A percentile compares a stretch with the other conserved stretches of the same genome.
These are phyloP conservation scores for Aquanectria penicillioides DNA, from an alignment of 2,329 filamentous ascomycete species.

Conservation along the genomic window DNA sequence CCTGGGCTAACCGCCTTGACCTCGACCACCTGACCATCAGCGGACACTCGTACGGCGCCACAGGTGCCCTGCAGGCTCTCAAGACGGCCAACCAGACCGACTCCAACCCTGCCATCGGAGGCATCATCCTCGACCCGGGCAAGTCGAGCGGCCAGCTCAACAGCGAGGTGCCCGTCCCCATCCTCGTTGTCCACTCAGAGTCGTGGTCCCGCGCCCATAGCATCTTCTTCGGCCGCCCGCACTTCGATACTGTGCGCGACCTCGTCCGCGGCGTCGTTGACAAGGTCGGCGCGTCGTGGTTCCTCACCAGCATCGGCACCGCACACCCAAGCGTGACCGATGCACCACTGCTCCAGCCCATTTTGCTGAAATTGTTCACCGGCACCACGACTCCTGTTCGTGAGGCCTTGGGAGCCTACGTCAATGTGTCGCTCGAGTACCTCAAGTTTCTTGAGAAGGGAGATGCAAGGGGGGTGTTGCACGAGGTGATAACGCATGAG, in stretches of 20 bases:
- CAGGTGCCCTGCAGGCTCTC: constrained; percentile 69
- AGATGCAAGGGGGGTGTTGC: constrained; percentile 58
- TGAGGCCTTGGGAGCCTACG: constrained; percentile 68
- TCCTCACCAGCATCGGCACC: constrained; percentile 63
- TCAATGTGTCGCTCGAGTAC: constrained; percentile 67
- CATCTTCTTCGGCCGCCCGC: constrained; percentile 70
- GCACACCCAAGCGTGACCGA: constrained; percentile 74
- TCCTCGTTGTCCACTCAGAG: constrained; percentile 71
- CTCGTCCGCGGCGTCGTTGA: constrained; percentile 59
- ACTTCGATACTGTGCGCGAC: constrained; percentile 70
- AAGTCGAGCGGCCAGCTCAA: constrained; percentile 72
- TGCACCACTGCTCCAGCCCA: constrained; percentile 71
- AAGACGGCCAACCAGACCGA: constrained; percentile 50
- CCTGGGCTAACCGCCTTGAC: constrained; percentile 65
- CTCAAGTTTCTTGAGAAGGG: constrained; percentile 57
- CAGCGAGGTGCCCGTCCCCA: constrained; percentile 64
- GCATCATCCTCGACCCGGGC: constrained; percentile 72
- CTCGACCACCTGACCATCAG: constrained; percentile 63
- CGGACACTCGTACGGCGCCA: constrained; percentile 75
- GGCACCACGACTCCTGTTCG: constrained; percentile 67
- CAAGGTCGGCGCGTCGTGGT: constrained; percentile 60
- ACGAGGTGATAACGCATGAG: constrained; percentile 57
- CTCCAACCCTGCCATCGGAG: constrained; percentile 59
- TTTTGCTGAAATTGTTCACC: constrained; percentile 69
- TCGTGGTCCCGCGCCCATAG: constrained; percentile 69